Percentiles rank a stretch among this genome's conserved stretches.
Conservation (phyloP, 2,329 filamentous ascomycete species). For the Dactylella cylindrospora region DNA sequence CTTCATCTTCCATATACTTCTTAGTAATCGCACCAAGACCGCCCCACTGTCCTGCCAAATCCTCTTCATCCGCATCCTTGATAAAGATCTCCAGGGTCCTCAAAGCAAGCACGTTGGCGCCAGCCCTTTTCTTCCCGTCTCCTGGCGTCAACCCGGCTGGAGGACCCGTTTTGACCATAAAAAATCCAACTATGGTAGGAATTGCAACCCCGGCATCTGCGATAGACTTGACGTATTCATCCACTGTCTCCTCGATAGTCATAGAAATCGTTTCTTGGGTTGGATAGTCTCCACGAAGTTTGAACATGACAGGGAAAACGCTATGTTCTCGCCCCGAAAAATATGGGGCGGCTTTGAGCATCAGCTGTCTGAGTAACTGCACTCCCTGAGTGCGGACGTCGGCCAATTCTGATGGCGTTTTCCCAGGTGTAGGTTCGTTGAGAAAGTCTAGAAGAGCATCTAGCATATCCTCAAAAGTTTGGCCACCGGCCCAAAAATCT, state of each 20-base stretch:
- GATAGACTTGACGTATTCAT: slow-evolving; percentile 46
- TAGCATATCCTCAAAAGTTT: slow-evolving; percentile 48
- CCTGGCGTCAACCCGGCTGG: slow-evolving; percentile 12
- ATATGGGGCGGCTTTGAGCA: slow-evolving; percentile 53
- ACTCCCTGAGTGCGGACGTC: slow-evolving; percentile 48
- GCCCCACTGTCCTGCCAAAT: slow-evolving; percentile 41
- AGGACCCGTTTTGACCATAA: slow-evolving; percentile 30
- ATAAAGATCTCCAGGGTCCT: slow-evolving; percentile 45
- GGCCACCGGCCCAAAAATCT: slow-evolving; percentile 49
- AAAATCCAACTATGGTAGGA: slow-evolving; percentile 44
- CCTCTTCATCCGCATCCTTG: slow-evolving; percentile 41
- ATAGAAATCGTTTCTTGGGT: slow-evolving; percentile 47
- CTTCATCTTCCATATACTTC: slow-evolving; percentile 48
- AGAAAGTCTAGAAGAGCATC: slow-evolving; percentile 48
- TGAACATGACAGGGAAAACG: slow-evolving; percentile 47
- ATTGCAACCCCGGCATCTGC: slow-evolving; percentile 46
- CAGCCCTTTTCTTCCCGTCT: slow-evolving; percentile 42
- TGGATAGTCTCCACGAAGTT: slow-evolving; percentile 48
- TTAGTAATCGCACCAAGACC: slow-evolving; percentile 46
- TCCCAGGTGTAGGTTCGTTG: slow-evolving; percentile 32
- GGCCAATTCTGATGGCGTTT: slow-evolving; percentile 44
- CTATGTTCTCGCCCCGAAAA: slow-evolving; percentile 47
- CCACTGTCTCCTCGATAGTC: slow-evolving; percentile 47
- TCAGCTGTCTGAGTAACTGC: slow-evolving; percentile 58
- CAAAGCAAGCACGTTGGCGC: slow-evolving; percentile 46